Percentiles rank a stretch among this genome's conserved stretches.
Evolutionary conservation across 305 asterid genomes (phyloP).

Genomic region (Rubia balearica): DNA sequence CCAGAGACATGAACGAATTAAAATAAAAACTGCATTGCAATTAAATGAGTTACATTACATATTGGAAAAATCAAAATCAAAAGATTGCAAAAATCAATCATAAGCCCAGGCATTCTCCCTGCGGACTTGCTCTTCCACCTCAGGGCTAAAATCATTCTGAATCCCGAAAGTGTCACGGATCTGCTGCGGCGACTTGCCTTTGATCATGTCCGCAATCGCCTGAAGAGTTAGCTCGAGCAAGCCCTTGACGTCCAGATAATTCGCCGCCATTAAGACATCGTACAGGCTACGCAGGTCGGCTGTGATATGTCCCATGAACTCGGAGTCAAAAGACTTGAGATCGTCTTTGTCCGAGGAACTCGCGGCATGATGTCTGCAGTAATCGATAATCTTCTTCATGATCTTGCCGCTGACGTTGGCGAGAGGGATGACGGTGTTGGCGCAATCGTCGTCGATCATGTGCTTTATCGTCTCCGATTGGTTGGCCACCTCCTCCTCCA

Average conservation of each 20-base stretch:
- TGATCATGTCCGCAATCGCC: constrained; percentile 50
- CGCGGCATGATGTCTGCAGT: constrained; percentile 44
- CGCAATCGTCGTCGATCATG: constrained; percentile 50
- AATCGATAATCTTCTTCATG: constrained; percentile 52
- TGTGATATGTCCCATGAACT: constrained; percentile 39
- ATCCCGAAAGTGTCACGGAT: constrained; percentile 50
- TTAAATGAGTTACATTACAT: too few relatives aligned
- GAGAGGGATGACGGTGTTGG: constrained; percentile 37
- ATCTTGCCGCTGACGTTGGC: constrained; percentile 47
- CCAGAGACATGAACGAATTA: too few relatives aligned
- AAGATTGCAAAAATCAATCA: constrained; percentile 28
- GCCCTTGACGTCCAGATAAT: constrained; percentile 45
- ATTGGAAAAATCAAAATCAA: too few relatives aligned
- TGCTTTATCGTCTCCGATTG: constrained; percentile 49
- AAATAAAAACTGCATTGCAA: too few relatives aligned
- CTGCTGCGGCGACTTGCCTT: constrained; percentile 57
- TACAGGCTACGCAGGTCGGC: constrained; percentile 45
- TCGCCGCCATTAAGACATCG: constrained; percentile 52
- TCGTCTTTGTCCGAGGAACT: neutral
- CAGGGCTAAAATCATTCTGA: constrained; percentile 45
- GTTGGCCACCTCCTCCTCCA: constrained; percentile 42
- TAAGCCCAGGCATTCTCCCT: constrained; percentile 66
- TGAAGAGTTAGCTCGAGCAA: constrained; percentile 44
- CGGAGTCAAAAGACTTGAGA: constrained; percentile 24
- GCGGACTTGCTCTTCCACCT: constrained; percentile 56